Evolutionary conservation across 306 rosid genomes (phyloP).

Genomic region (Cucumis melo): DNA sequence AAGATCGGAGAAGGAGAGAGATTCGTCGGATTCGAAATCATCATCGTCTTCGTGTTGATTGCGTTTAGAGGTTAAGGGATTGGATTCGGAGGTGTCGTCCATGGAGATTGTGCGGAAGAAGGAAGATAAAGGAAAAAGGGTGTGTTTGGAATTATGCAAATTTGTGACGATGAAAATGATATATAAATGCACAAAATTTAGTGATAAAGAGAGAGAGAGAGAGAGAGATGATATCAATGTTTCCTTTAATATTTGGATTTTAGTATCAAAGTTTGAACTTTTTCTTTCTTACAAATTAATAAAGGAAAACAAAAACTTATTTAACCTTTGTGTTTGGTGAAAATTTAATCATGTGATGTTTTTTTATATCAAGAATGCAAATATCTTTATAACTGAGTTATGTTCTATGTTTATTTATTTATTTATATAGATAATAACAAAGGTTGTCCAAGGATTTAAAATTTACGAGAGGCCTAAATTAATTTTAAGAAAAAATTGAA

Average conservation of each 20-base stretch:
- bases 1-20: constrained; percentile 50
- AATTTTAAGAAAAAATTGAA: too few species aligned
- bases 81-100: background rate
- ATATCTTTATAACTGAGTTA: too few species aligned
- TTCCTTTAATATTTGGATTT: background rate
- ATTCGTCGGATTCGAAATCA: constrained; percentile 17
- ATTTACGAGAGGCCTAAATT: too few species aligned
- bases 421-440: too few species aligned
- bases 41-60: background rate
- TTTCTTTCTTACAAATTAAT: too few species aligned
- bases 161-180: background rate
- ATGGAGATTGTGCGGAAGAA: background rate
- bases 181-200: background rate
- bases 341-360: too few species aligned
- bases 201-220: background rate
- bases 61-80: background rate
- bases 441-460: too few species aligned
- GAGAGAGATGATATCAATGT: background rate
- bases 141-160: background rate
- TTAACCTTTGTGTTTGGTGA: background rate
- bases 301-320: too few species aligned
- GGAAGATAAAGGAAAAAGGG: background rate
- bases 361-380: too few species aligned
- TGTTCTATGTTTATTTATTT: too few species aligned
- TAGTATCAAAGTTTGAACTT: background rate